Conservation (phyloP, 495 filamentous ascomycete species). For the Neurospora sp. region DNA sequence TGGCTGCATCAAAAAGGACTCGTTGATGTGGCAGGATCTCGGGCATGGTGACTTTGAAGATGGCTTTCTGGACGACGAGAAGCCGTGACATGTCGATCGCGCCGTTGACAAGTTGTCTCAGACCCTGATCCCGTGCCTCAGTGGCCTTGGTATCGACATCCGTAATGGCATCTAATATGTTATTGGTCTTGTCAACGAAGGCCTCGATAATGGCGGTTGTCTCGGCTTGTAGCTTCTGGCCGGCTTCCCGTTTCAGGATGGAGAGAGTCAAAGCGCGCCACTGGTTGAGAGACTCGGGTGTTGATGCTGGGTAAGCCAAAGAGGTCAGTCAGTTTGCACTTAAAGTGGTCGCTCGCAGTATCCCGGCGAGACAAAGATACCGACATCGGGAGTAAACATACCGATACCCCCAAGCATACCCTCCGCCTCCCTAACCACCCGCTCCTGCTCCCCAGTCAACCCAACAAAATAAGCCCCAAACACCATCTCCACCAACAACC, state of each 20-base stretch:
- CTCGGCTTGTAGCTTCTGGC: slow-evolving; percentile 30
- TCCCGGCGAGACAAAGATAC: too few species aligned
- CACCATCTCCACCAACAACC: slow-evolving; percentile 38
- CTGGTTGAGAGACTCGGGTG: slow-evolving; percentile 40
- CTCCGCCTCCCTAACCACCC: slow-evolving; percentile 34
- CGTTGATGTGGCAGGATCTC: slow-evolving; percentile 36
- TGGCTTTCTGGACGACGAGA: slow-evolving; percentile 42
- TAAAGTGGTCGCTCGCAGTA: too few species aligned
- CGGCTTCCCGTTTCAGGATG: slow-evolving; percentile 37
- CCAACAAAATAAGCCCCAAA: slow-evolving; percentile 46
- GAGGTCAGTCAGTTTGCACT: background rate
- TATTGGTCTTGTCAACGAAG: slow-evolving; percentile 28
- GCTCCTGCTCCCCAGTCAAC: slow-evolving; percentile 31
- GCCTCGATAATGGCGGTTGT: slow-evolving; percentile 25
- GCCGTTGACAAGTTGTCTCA: slow-evolving; percentile 32
- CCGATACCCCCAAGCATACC: slow-evolving; percentile 33
- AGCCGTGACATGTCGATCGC: slow-evolving; percentile 41
- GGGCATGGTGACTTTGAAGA: slow-evolving; percentile 42
- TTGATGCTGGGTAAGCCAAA: slow-evolving; percentile 15
- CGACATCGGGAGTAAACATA: slow-evolving; percentile 15
- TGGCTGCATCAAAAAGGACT: slow-evolving; percentile 36
- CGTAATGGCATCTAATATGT: slow-evolving; percentile 32
- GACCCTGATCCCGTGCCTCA: slow-evolving; percentile 35
- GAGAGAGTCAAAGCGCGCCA: slow-evolving; percentile 45
- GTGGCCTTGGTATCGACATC: slow-evolving; percentile 20